phyloP scores from a whole-genome alignment of 2,329 filamentous ascomycete species.

The Endocalyx cinctus region DNA sequence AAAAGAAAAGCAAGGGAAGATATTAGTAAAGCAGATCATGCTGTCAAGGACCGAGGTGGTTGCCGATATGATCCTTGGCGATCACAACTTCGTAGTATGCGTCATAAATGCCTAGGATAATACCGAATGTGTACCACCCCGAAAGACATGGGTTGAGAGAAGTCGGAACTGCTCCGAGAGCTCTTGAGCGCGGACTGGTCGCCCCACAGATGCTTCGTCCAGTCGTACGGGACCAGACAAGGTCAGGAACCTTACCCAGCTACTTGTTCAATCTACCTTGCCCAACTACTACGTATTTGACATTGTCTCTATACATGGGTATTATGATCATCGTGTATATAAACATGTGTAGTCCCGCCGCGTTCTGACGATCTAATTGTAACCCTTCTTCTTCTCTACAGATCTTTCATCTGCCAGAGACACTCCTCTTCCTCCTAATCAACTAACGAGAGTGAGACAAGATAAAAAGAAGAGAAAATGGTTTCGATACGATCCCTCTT shows the following conservation, averaged over 20 bases:
- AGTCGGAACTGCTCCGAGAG: neutral
- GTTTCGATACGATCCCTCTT: slow-evolving; percentile 29
- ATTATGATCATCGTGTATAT: neutral
- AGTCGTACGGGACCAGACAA: too few species aligned
- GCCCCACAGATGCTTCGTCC: neutral
- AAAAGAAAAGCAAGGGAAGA: too few species aligned
- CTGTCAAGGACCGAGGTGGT: too few species aligned
- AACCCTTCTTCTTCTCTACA: neutral
- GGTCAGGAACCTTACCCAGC: too few species aligned
- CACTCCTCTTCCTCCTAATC: neutral
- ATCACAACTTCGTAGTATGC: too few species aligned
- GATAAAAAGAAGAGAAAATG: slow-evolving; percentile 1
- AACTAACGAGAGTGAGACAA: neutral
- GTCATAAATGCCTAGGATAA: too few species aligned
- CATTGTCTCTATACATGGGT: neutral
- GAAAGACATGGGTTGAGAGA: neutral
- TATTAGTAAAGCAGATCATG: too few species aligned
- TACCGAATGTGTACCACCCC: too few species aligned
- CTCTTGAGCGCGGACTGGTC: neutral
- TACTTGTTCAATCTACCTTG: too few species aligned
- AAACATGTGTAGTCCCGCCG: neutral
- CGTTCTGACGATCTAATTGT: neutral
- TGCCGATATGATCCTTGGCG: too few species aligned
- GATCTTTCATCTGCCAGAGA: neutral
- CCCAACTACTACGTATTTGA: too few species aligned